A percentile compares a stretch with the other conserved stretches of the same genome.
These are phyloP conservation scores for Boletus pseudopeckii DNA, from an alignment of 768 basidiomycete species.

Conservation along the genomic window DNA sequence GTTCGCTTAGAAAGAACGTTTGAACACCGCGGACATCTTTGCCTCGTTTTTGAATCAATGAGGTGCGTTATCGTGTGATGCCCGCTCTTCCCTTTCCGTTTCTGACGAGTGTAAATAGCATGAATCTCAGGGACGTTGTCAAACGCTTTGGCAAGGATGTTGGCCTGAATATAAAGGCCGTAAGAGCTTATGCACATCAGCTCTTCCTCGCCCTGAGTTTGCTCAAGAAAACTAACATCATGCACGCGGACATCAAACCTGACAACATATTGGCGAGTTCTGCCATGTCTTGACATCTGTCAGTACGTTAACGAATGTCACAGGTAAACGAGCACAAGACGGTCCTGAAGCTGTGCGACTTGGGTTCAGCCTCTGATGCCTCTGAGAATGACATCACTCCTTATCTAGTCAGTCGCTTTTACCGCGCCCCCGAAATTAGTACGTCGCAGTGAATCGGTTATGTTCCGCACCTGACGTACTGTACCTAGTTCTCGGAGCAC, in stretches of 20 bases:
- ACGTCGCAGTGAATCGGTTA: conserved; percentile 27
- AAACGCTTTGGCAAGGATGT: conserved; percentile 99
- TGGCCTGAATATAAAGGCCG: conserved; percentile 91
- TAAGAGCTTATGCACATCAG: conserved; percentile 98
- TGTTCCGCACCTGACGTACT: conserved; percentile 14
- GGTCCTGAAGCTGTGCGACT: conserved; percentile 88
- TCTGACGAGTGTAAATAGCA: conserved; percentile 45
- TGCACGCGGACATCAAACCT: conserved; percentile 99
- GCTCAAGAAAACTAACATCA: conserved; percentile 85
- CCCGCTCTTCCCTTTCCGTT: conserved; percentile 5
- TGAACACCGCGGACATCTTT: conserved; percentile 95
- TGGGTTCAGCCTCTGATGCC: conserved; percentile 95
- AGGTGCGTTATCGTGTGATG: conserved; percentile 50
- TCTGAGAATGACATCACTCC: conserved; percentile 97
- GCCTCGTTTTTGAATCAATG: conserved; percentile 91
- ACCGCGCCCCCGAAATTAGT: conserved; percentile 99
- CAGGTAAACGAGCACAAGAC: conserved; percentile 96
- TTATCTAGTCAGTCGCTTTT: conserved; percentile 95
- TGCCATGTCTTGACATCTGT: conserved; percentile 8
- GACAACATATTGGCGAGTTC: conserved; percentile 88
- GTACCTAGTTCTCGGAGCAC: conserved; percentile 80
- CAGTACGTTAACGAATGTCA: conserved; percentile 10
- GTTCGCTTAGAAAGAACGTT: conserved; percentile 92
- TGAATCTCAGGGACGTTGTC: conserved; percentile 97
- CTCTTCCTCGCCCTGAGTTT: conserved; percentile 85